These are phyloP conservation scores for Scenedesmus sp. DNA, from an alignment of 163 green algal species.

Conservation along the genomic window DNA sequence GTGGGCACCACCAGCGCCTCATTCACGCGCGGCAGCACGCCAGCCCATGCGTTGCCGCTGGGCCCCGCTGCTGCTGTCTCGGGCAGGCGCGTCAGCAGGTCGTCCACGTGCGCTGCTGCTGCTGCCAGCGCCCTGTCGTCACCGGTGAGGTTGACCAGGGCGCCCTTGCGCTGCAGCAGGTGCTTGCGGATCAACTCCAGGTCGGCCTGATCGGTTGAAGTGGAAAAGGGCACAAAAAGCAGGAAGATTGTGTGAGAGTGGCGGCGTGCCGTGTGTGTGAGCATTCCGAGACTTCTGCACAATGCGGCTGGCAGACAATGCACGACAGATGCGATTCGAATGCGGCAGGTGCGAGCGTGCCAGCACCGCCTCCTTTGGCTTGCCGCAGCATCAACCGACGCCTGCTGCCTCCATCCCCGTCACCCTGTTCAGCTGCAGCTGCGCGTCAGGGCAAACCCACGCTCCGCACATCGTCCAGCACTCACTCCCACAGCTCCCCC, in stretches of 20 bases:
- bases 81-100: constrained; percentile 86
- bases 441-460: not conserved
- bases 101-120: constrained; percentile 67
- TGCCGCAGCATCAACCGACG: too few relatives aligned
- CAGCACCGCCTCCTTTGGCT: too few relatives aligned
- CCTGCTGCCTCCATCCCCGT: not conserved
- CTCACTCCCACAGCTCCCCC: not conserved
- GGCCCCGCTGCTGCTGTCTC: not conserved
- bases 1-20: constrained; percentile 93
- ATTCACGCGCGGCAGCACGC: constrained; percentile 77
- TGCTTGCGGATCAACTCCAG: constrained; percentile 78
- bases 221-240: not conserved
- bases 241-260: too few relatives aligned
- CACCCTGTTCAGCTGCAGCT: not conserved
- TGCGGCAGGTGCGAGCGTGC: too few relatives aligned
- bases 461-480: too few relatives aligned
- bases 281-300: too few relatives aligned
- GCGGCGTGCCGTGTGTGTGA: too few relatives aligned
- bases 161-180: constrained; percentile 78
- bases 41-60: constrained; percentile 21
- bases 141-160: constrained; percentile 95
- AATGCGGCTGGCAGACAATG: too few relatives aligned
- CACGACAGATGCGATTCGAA: too few relatives aligned
- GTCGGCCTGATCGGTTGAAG: constrained; percentile 61
- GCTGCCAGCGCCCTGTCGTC: constrained; percentile 85